Evolutionary conservation across 2,329 filamentous ascomycete species (phyloP), one percentile per base, ranked within the genome.

Genomic region (Dendryphion nanum): DNA sequence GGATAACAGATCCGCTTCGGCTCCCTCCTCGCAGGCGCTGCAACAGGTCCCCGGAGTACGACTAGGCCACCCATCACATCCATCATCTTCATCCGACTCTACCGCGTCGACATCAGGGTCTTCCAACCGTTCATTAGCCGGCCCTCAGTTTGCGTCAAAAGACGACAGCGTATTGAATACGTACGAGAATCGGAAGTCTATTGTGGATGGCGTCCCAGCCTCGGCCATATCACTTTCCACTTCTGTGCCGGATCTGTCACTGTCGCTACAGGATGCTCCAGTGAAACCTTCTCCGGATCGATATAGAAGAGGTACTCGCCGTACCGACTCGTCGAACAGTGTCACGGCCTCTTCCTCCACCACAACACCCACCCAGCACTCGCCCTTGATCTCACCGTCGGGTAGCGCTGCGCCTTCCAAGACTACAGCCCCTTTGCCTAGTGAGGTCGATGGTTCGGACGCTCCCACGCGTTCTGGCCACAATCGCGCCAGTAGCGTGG

Each of bases 211-310:
- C 43, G 64, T 70, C 42, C 69, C 71, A 36, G 50, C 71, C 35
- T 71, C 74, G 26, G 65, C 71, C 24, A 73, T 74, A 49, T 73
- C 74, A 39, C 59, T 79, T 12, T 75, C 74, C 29, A 68, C 71
- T 30, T 66, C 68, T 33, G 65, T 74, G 18, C 75, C 79, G 33
- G 77, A 77, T 68, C 47, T 82, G 62, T 67, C 75, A 51, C 57
- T 83, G 68, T 65, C 70, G 18, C 49, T 70, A n/a, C 71, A 76
- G 36, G 76, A 82, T 29, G 72, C 76, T 3, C 73, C 79, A 16
- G 67, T 73, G 31, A 89, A 89, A 55, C 73, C 82, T 16, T 82
- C 86, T 1, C 87, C 88, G 1, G 89, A 95, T 62, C 81, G 91
- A 42, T 96, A 96, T 63, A 79, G 89, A 53, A 83, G 89, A 42